Percentiles rank a stretch among this genome's conserved stretches.
Evolutionary conservation across 345 rosid species (phyloP).

Genomic region (Garcia nutans): DNA sequence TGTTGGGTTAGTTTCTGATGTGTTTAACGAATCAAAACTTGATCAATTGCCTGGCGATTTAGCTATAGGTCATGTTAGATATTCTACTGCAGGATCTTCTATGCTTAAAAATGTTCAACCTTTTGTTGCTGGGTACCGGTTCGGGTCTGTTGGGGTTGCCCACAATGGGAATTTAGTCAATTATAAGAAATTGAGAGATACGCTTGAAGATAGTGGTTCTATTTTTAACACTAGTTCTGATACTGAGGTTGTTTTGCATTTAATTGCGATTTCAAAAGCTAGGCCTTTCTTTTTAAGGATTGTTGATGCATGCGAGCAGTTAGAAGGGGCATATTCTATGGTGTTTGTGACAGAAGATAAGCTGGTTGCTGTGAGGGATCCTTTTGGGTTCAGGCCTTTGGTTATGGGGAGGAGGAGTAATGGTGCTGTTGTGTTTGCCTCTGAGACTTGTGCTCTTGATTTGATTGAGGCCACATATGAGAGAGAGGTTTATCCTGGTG

Average conservation of each 20-base stretch:
- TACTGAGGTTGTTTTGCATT: constrained; percentile 96
- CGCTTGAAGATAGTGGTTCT: constrained; percentile 81
- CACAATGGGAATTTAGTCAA: constrained; percentile 95
- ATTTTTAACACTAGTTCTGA: constrained; percentile 92
- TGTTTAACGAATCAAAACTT: constrained; percentile 80
- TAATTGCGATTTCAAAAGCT: constrained; percentile 87
- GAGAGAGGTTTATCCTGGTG: constrained; percentile 92
- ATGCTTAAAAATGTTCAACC: constrained; percentile 98
- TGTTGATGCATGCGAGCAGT: constrained; percentile 86
- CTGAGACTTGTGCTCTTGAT: constrained; percentile 97
- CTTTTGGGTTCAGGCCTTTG: constrained; percentile 81
- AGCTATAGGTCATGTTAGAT: constrained; percentile 91
- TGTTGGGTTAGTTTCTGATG: constrained; percentile 92
- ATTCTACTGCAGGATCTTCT: constrained; percentile 91
- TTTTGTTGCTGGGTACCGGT: constrained; percentile 89
- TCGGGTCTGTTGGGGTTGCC: constrained; percentile 90
- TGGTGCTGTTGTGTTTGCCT: constrained; percentile 89
- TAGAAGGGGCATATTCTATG: constrained; percentile 93
- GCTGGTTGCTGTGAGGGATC: constrained; percentile 92
- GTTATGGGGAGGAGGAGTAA: constrained; percentile 97
- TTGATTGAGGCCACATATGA: constrained; percentile 92
- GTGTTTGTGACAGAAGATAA: constrained; percentile 91
- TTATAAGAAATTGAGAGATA: constrained; percentile 57
- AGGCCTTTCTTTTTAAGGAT: constrained; percentile 86
- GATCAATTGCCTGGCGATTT: constrained; percentile 79